A percentile compares a stretch with the other conserved stretches of the same genome.
Conservation (phyloP, 176 grass and related monocot species). For the Triticum monococcum region DNA sequence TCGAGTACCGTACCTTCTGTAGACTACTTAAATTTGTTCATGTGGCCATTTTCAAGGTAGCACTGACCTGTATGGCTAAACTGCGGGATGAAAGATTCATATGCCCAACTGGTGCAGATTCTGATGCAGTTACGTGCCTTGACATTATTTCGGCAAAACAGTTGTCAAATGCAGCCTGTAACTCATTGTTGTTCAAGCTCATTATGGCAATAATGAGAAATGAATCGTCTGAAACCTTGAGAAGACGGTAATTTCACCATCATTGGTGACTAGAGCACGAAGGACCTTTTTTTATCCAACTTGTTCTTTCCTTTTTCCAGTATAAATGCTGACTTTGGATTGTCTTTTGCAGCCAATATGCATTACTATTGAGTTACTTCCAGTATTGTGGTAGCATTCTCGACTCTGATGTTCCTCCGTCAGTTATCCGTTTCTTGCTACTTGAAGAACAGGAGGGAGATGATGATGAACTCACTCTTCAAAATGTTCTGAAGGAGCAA, state of each 20-base stretch:
- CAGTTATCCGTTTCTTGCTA: conserved; percentile 76
- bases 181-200: conserved; percentile 89
- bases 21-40: conserved; percentile 17
- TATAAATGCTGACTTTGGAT: conserved; percentile 24
- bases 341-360: conserved; percentile 79
- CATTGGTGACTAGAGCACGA: conserved; percentile 8
- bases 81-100: conserved; percentile 91
- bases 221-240: conserved; percentile 93
- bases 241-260: conserved; percentile 70
- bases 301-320: neutral
- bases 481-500: conserved; percentile 91
- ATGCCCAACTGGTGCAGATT: conserved; percentile 70
- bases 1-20: neutral
- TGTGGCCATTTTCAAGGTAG: conserved; percentile 55
- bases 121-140: conserved; percentile 80
- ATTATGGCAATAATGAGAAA: conserved; percentile 73
- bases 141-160: conserved; percentile 84
- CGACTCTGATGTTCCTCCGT: conserved; percentile 77
- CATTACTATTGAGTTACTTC: conserved; percentile 93
- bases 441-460: conserved; percentile 81
- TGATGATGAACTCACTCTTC: conserved; percentile 81
- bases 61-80: conserved; percentile 98
- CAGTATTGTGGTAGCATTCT: conserved; percentile 90
- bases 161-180: conserved; percentile 81
- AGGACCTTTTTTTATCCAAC: conserved; percentile 5